These are phyloP conservation scores for Fusarium cicatricum DNA, from an alignment of 2,329 filamentous ascomycete genomes.

Conservation along the genomic window DNA sequence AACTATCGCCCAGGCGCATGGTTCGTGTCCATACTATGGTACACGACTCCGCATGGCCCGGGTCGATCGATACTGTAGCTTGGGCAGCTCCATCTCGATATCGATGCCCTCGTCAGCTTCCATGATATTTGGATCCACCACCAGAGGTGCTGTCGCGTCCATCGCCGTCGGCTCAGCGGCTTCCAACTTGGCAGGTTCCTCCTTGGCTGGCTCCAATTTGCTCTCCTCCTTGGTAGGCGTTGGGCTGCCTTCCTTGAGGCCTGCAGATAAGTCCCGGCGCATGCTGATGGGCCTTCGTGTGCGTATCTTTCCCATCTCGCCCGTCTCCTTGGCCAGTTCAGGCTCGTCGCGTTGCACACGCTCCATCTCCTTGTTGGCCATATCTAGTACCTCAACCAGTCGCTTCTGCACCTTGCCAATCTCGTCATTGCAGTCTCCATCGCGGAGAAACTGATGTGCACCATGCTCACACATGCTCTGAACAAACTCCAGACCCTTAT, in stretches of 20 bases:
- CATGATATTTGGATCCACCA: constrained; percentile 45
- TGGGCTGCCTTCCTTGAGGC: constrained; percentile 41
- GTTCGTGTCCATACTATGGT: constrained; percentile 39
- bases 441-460: constrained; percentile 88
- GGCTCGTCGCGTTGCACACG: constrained; percentile 63
- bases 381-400: constrained; percentile 68
- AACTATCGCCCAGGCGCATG: constrained; percentile 31
- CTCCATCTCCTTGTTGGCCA: constrained; percentile 67
- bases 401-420: constrained; percentile 73
- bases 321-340: constrained; percentile 50
- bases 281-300: constrained; percentile 63
- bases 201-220: constrained; percentile 37
- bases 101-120: constrained; percentile 56
- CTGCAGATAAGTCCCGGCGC: constrained; percentile 54
- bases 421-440: constrained; percentile 84
- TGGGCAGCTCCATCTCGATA: constrained; percentile 49
- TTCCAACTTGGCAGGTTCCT: constrained; percentile 38
- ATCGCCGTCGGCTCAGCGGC: constrained; percentile 27
- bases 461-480: constrained; percentile 86
- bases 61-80: constrained; percentile 54
- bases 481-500: constrained; percentile 80
- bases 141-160: constrained; percentile 40
- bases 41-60: constrained; percentile 48
- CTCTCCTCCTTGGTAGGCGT: constrained; percentile 37
- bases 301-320: constrained; percentile 53